These are phyloP conservation scores for Colletotrichum cuscutae DNA, from an alignment of 2,329 filamentous ascomycete species.

Conservation along the genomic window DNA sequence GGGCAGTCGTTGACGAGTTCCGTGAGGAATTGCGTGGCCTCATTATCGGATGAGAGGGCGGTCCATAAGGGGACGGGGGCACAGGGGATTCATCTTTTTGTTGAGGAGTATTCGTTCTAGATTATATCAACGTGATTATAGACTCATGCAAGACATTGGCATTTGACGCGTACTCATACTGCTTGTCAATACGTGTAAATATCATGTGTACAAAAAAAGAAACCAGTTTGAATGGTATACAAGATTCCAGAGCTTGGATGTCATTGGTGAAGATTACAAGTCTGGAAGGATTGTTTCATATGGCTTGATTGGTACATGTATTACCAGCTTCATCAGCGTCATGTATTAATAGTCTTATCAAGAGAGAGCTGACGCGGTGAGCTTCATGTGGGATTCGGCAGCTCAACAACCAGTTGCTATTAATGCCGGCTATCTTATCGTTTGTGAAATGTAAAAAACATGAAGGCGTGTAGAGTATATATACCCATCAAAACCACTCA, in stretches of 20 bases:
- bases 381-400: background rate
- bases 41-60: slow-evolving; percentile 68
- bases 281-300: background rate
- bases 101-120: slow-evolving; percentile 69
- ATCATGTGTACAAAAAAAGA: too few species aligned
- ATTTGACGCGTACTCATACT: background rate
- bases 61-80: slow-evolving; percentile 73
- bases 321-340: background rate
- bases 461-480: too few species aligned
- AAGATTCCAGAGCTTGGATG: too few species aligned
- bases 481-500: too few species aligned
- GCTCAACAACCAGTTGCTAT: background rate
- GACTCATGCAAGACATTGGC: background rate
- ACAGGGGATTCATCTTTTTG: slow-evolving; percentile 69
- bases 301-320: background rate
- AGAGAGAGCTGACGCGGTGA: background rate
- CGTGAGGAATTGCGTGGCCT: slow-evolving; percentile 65
- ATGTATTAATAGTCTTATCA: background rate
- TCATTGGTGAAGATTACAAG: background rate
- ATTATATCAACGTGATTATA: background rate
- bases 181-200: background rate
- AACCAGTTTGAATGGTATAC: too few species aligned
- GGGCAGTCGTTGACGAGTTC: slow-evolving; percentile 64
- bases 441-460: too few species aligned
- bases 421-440: background rate